Evolutionary conservation across 2,329 filamentous ascomycete genomes (phyloP).

Genomic region (Colletotrichum nymphaeae): DNA sequence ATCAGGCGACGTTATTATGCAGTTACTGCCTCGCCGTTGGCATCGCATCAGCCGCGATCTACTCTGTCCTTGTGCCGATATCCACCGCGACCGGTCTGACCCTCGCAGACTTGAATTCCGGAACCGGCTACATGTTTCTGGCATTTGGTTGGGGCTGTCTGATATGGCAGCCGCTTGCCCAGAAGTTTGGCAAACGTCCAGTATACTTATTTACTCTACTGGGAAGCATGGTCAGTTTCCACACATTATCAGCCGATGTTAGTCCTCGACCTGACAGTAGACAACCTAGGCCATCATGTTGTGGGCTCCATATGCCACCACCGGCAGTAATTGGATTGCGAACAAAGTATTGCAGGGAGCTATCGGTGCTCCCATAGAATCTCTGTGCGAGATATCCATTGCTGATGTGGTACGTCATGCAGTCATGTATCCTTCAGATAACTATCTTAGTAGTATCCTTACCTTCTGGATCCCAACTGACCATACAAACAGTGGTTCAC

Average conservation of each 20-base stretch:
- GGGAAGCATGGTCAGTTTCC: slow-evolving; percentile 41
- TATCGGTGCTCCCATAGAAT: slow-evolving; percentile 57
- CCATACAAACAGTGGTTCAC: slow-evolving; percentile 44
- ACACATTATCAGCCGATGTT: too few relatives aligned
- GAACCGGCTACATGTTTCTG: slow-evolving; percentile 55
- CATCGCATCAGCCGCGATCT: slow-evolving; percentile 52
- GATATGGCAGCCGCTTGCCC: slow-evolving; percentile 60
- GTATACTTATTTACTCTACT: slow-evolving; percentile 52
- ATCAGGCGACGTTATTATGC: background rate
- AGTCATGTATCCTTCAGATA: rapidly evolving
- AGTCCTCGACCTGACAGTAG: background rate
- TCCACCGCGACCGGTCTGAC: slow-evolving; percentile 46
- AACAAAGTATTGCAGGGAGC: slow-evolving; percentile 56
- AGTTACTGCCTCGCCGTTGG: slow-evolving; percentile 41
- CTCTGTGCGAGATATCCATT: slow-evolving; percentile 57
- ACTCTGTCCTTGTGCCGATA: slow-evolving; percentile 51
- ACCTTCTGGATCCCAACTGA: background rate
- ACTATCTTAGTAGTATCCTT: too few relatives aligned
- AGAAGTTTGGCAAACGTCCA: slow-evolving; percentile 56
- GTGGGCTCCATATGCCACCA: slow-evolving; percentile 42
- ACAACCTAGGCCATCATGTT: slow-evolving; percentile 39
- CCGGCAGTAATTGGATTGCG: slow-evolving; percentile 48
- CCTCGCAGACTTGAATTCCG: slow-evolving; percentile 49
- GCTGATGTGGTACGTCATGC: slow-evolving; percentile 48
- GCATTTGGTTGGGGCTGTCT: slow-evolving; percentile 56